phyloP scores from a whole-genome alignment of 2,329 filamentous ascomycete species.

The Apiospora rasikravindrae region DNA sequence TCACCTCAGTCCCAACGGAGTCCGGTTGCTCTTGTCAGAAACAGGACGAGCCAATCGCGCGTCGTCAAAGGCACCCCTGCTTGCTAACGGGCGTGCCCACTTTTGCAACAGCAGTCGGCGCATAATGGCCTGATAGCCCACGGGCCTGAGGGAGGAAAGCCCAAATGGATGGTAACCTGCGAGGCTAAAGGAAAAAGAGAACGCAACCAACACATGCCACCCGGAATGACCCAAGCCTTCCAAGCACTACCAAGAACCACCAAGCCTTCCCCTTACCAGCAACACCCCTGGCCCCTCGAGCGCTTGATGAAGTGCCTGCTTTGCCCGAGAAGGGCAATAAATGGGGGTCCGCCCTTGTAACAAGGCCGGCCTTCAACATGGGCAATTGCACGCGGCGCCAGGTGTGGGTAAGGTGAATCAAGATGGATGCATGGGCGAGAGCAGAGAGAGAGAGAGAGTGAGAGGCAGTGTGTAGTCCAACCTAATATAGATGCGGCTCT shows the following conservation, averaged over 20 bases:
- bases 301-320: neutral
- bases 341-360: slow-evolving; percentile 3
- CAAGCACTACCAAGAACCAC: neutral
- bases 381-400: neutral
- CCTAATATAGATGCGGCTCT: slow-evolving; percentile 14
- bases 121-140: slow-evolving; percentile 15
- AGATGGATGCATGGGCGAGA: neutral
- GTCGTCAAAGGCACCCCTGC: neutral
- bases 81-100: neutral
- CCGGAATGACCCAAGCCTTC: neutral
- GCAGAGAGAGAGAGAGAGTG: neutral
- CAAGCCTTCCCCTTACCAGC: neutral
- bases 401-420: slow-evolving; percentile 2
- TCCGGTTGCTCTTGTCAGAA: slow-evolving; percentile 4
- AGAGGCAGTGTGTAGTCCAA: neutral
- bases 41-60: slow-evolving; percentile 11
- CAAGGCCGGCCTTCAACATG: neutral
- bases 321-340: slow-evolving; percentile 10
- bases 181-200: neutral
- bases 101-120: slow-evolving; percentile 12
- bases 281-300: neutral
- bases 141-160: slow-evolving; percentile 10
- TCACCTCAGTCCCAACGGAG: neutral
- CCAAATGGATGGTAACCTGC: neutral
- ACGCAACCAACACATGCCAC: neutral